Base-by-base conservation (phyloP, 225 moss, liverwort and hornwort genomes). In the Marchantia paleacea region DNA sequence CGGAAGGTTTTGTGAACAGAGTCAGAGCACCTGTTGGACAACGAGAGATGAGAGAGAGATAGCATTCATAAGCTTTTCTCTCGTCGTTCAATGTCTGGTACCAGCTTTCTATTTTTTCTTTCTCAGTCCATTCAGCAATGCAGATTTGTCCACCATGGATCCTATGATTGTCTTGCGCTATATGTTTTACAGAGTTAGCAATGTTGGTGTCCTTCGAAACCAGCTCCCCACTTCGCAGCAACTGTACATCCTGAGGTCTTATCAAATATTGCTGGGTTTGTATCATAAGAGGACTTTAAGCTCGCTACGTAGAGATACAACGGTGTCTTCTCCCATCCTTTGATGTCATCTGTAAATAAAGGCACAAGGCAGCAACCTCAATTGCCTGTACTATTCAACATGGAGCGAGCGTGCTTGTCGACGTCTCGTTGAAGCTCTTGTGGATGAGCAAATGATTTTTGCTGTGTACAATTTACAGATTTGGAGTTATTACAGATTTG, bases 1-100 rank as follows among this genome's bases (percentile, higher is more conserved):
- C 86, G 30, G 80, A 73, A 25, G 86, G 86, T 7, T 86, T 86
- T 54, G 74, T 83, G 13, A 79, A 58, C 51, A 81, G 69, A 81
- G 80, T 80, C 22, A 58, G 77, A 75, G 67, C 70, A 24, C 51
- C 78, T 20, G 39, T 61, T 0, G n/a, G 55, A 72, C 76, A 82
- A 48, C 54, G 75, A 54, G 79, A 82, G 73, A 71, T 55, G 82
- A 79, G 80, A 60, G 79, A 82, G 79, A 80, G 85, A 77, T 85
- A 57, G 65, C 71, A 39, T 8, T n/a, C 52, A 13, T 13, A 67
- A 12, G 26, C 7, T 2, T 8, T 76, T 58, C 12, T 70, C 39
- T 22, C 8, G 66, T 66, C 39, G 39, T 66, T 28, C 57, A 57
- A 1, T 57, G 1, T 57, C 57, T 57, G 19, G 13, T 19, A 64